Evolutionary conservation across 306 rosid species (phyloP), one percentile per base, ranked within the genome.

Genomic region (Delonix regia): DNA sequence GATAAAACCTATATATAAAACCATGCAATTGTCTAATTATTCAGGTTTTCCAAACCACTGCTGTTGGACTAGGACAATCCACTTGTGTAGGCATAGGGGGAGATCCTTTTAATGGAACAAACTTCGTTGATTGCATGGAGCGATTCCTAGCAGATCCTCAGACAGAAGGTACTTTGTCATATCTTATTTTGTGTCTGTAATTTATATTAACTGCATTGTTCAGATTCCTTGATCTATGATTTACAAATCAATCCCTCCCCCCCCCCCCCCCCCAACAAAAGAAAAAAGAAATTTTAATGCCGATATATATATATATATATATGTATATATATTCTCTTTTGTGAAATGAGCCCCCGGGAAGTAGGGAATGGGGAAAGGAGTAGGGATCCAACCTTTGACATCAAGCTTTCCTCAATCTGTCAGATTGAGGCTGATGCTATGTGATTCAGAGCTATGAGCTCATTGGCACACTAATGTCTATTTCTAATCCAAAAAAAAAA

Each of bases 1-100:
- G 36, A 25, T 24, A 25, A 57, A 57, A 80, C 56, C 52, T 21
- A 22, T 78, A n/a, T 62, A 67, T 76, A 76, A 71, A 12, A 62
- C 59, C 60, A 52, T 74, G 27, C 57, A 33, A 77, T 80, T 79
- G 39, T 28, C 52, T 42, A 42, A 65, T 64, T 73, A 34, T 87
- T 66, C 86, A 96, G 99, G 99, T 96, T 84, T 96, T 87, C 85
- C 99, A 93, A 90, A 96, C 99, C n/a, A 93, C 98, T 76, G 89
- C 93, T 75, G 99, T 93, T 80, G 98, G 99, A 86, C 98, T 93
- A 79, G 99, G 99, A 77, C 99, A 96, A 83, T 96, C 99, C 69
- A 96, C 99, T 47, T 96, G 99, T 76, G 99, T 96, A 72, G 99
- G 99, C 75, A 96, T 96, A 27, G 99, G 98, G 51, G 98, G 99